These are phyloP conservation scores for Glycyrrhiza uralensis DNA, from an alignment of 306 rosid genomes.

Conservation along the genomic window DNA sequence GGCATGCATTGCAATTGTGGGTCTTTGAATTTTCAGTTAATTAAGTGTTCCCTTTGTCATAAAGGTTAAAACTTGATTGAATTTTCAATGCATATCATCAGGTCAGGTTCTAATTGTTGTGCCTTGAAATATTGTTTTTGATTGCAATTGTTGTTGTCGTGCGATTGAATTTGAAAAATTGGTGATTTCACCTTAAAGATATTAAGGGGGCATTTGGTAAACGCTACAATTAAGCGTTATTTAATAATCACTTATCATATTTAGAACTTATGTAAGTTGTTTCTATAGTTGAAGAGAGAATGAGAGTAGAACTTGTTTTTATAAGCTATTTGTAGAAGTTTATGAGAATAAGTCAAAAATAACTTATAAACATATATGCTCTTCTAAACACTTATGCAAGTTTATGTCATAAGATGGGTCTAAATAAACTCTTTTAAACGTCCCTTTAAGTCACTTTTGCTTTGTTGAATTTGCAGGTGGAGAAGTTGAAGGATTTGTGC, in stretches of 20 bases:
- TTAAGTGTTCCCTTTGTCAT: background rate
- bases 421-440: too few species aligned
- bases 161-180: background rate
- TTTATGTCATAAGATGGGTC: too few species aligned
- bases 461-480: constrained; percentile 54
- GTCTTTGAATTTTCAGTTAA: background rate
- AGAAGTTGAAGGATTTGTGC: constrained; percentile 91
- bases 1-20: background rate
- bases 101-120: background rate
- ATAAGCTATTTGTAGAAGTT: too few species aligned
- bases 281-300: too few species aligned
- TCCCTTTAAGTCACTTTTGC: background rate
- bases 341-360: too few species aligned
- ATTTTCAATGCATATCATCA: background rate
- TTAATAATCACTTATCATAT: too few species aligned
- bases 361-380: too few species aligned
- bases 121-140: background rate
- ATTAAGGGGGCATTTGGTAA: too few species aligned
- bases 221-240: too few species aligned
- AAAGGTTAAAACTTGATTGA: background rate
- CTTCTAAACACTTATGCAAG: too few species aligned
- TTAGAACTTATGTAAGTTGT: too few species aligned
- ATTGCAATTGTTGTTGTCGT: background rate
- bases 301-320: too few species aligned
- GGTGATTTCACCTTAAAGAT: background rate